Conservation (phyloP, 164 flowering plant genomes). For the Dillenia suffruticosa region DNA sequence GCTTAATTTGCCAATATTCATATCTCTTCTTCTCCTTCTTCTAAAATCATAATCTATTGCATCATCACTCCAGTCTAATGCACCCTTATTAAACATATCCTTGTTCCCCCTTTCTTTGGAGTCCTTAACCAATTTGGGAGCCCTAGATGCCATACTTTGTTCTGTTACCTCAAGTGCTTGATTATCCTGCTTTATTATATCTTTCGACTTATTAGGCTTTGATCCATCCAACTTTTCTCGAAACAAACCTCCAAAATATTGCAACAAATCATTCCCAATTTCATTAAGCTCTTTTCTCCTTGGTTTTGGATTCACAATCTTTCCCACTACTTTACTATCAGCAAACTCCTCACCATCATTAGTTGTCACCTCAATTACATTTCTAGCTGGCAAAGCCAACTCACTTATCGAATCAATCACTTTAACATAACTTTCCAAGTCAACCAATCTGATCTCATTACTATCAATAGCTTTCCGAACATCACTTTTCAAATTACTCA, state of each 20-base stretch:
- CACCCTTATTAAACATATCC: too few species aligned
- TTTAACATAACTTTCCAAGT: conserved; percentile 38
- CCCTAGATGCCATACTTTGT: too few species aligned
- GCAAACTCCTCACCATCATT: conserved; percentile 12
- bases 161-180: too few species aligned
- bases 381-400: conserved; percentile 27
- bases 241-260: conserved; percentile 42
- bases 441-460: conserved; percentile 30
- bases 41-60: too few species aligned
- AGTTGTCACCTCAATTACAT: conserved; percentile 25
- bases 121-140: too few species aligned
- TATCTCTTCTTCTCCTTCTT: neutral
- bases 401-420: conserved; percentile 30
- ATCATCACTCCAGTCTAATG: too few species aligned
- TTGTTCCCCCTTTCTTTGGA: too few species aligned
- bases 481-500: conserved; percentile 35
- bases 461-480: conserved; percentile 33
- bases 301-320: conserved; percentile 26
- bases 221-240: conserved; percentile 25
- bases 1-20: neutral
- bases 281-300: conserved; percentile 37
- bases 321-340: conserved; percentile 24
- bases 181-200: conserved; percentile 17
- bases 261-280: conserved; percentile 30
- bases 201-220: conserved; percentile 34